These are phyloP conservation scores for Globisporangium mamillatum DNA, from an alignment of 352 stramenopile genomes.

Conservation along the genomic window DNA sequence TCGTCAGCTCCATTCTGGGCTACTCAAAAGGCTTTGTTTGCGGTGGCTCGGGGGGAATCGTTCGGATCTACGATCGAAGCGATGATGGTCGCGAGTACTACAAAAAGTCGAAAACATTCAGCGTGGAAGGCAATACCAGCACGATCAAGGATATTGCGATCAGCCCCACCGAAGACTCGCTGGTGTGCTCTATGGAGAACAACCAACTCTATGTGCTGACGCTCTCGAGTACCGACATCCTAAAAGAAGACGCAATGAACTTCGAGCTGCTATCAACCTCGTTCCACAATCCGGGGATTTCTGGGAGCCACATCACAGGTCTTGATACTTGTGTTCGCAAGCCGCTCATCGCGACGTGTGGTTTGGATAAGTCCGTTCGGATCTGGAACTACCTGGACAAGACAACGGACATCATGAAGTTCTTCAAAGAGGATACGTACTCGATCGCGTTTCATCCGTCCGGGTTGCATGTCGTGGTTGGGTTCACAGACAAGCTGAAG, in stretches of 20 bases:
- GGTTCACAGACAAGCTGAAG: constrained; percentile 92
- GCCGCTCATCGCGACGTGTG: constrained; percentile 88
- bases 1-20: constrained; percentile 78
- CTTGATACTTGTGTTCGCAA: constrained; percentile 93
- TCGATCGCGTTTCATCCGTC: constrained; percentile 91
- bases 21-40: constrained; percentile 91
- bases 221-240: constrained; percentile 88
- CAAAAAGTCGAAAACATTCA: constrained; percentile 89
- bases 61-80: constrained; percentile 83
- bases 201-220: constrained; percentile 91
- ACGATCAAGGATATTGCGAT: constrained; percentile 84
- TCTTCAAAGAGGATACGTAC: constrained; percentile 89
- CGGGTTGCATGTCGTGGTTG: constrained; percentile 86
- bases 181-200: constrained; percentile 86
- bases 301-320: constrained; percentile 83
- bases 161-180: constrained; percentile 86
- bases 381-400: constrained; percentile 95
- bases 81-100: constrained; percentile 89
- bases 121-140: constrained; percentile 77
- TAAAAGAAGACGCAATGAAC: constrained; percentile 93
- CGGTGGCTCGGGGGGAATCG: constrained; percentile 64
- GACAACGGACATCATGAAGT: constrained; percentile 88
- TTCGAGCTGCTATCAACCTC: constrained; percentile 89
- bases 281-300: constrained; percentile 78
- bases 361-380: constrained; percentile 87